Base-by-base conservation (phyloP, 163 green algal genomes). In the Chlamydomonas reinhardtii region DNA sequence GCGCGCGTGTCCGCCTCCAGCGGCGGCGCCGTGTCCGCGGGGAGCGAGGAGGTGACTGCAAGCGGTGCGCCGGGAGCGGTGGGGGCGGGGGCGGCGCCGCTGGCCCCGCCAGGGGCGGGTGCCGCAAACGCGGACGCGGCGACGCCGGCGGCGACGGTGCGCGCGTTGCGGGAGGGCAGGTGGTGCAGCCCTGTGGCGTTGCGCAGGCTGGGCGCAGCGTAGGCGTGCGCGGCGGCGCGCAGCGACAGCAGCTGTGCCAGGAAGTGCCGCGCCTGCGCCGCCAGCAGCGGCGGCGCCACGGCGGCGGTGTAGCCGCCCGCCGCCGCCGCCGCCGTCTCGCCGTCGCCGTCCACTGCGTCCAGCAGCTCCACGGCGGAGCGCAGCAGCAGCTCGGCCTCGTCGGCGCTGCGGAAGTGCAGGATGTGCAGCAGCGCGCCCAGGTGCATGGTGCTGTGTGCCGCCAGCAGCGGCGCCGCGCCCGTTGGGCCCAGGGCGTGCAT, bases 341-440 rank as follows among this genome's bases (percentile, higher is more conserved):
- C 65, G 31, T 16, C 43, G 17, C 62, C 65, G 31, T 52, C 14
- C 39, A 52, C n/a, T 15, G 65, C 76, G 27, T 77, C 79, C 27
- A 85, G 69, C 12, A 22, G 19, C 43, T 56, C 34, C 22, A 85
- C 31, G 31, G 79, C 79, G 68, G 31, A 27, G 2, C 68, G 48
- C 14, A 85, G 69, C 79, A 85, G 34, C 66, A 72, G 68, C 69
- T 85, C 79, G 19, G 68, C 29, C 34, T 85, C 79, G 32, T 85
- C 79, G 52, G 66, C 17, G 48, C 48, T 56, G 15, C 66, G 31
- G 66, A 39, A 39, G 66, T 73, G 34, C 52, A 78, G 52, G 43
- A 72, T 34, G 54, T 85, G 79, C 68, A 78, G 69, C 52, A 85
- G 52, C 15, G 52, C 79, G 32, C 79, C 79, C 19, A 85, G 79